Conservation (phyloP, 805 yeast species). For the Kodamaea jinghongensis region DNA sequence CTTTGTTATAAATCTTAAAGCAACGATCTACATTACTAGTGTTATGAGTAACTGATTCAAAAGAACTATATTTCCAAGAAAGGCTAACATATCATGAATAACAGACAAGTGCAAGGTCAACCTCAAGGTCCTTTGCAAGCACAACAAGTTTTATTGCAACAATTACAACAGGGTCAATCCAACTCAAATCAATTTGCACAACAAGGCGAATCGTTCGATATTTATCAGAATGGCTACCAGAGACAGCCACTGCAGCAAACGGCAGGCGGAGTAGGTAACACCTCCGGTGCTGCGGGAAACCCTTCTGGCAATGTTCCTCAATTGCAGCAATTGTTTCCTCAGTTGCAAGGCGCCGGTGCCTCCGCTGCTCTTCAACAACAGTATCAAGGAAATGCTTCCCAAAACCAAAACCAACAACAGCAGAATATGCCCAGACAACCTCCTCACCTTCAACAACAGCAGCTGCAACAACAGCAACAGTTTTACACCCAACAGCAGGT, state of each 20-base stretch:
- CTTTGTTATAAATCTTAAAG: too few species aligned
- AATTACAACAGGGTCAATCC: constrained; percentile 38
- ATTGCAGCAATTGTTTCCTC: constrained; percentile 22
- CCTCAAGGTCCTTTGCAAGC: constrained; percentile 36
- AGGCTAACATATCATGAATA: constrained; percentile 16
- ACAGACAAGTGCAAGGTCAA: constrained; percentile 21
- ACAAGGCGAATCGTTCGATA: constrained; percentile 5
- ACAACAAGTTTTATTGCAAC: constrained; percentile 43
- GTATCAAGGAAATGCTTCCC: constrained; percentile 16
- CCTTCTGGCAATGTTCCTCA: constrained; percentile 19
- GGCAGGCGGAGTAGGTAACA: constrained; percentile 8
- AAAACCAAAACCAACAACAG: constrained; percentile 15
- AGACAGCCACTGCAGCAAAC: constrained; percentile 9
- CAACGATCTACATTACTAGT: too few species aligned
- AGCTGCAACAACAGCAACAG: constrained; percentile 4
- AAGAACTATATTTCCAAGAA: too few species aligned
- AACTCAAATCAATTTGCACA: constrained; percentile 1
- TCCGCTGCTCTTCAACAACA: constrained; percentile 21
- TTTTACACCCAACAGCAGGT: constrained; percentile 14
- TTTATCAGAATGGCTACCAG: constrained; percentile 4
- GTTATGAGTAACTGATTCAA: too few species aligned
- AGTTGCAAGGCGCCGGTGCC: constrained; percentile 25
- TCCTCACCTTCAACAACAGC: constrained; percentile 20
- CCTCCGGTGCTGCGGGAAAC: constrained; percentile 7
- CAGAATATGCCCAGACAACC: constrained; percentile 19